Evolutionary conservation across 139 green algal genomes (phyloP).

Genomic region (Deuterostichococcus epilithicus): DNA sequence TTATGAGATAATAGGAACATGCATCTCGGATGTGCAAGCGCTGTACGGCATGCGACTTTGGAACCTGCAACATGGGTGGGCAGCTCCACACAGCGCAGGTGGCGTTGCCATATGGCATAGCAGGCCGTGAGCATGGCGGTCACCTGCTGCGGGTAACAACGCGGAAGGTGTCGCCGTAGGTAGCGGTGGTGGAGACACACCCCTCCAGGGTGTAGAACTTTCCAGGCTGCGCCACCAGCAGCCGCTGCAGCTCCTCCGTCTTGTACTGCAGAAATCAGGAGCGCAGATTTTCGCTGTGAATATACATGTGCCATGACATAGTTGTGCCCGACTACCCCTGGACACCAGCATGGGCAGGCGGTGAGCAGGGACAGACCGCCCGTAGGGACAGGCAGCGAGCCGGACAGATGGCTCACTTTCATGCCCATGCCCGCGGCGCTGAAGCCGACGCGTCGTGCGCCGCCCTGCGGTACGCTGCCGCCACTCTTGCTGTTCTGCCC

Average conservation of each 20-base stretch:
- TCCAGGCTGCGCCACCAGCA: conserved; percentile 15
- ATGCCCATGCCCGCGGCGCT: conserved; percentile 37
- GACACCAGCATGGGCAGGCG: background rate
- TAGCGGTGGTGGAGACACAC: conserved; percentile 37
- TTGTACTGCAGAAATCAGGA: conserved; percentile 26
- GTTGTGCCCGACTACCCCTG: background rate
- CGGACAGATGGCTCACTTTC: no score
- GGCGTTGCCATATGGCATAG: no score
- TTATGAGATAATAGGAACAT: no score
- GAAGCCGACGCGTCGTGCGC: conserved; percentile 25
- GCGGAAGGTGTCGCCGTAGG: conserved; percentile 48
- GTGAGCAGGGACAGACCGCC: background rate
- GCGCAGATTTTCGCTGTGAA: background rate
- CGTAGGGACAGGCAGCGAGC: background rate
- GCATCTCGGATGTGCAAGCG: no score
- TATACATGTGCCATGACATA: background rate
- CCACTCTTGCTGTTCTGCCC: background rate
- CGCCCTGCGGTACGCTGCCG: conserved; percentile 5
- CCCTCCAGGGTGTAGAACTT: conserved; percentile 22
- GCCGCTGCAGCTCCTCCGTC: conserved; percentile 32
- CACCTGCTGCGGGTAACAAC: background rate
- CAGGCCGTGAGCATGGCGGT: no score
- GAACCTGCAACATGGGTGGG: no score
- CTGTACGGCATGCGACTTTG: no score
- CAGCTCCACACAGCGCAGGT: no score